Conservation (phyloP, 2,329 filamentous ascomycete species). For the Alternaria alternata region DNA sequence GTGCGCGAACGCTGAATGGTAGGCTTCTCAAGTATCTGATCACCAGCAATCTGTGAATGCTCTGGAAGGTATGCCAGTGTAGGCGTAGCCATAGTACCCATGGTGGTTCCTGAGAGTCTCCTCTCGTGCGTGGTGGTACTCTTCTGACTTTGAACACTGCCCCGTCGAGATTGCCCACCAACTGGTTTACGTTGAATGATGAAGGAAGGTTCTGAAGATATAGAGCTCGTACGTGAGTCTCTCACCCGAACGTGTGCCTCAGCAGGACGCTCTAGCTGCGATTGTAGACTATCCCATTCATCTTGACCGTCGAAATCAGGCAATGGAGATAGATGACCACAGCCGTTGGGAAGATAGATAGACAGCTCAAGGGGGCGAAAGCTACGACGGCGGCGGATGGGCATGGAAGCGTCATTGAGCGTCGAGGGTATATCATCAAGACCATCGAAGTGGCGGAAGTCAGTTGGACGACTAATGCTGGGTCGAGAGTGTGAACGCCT, state of each 20-base stretch:
- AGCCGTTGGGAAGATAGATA: constrained; percentile 48
- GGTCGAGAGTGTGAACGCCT: constrained; percentile 46
- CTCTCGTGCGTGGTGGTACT: constrained; percentile 30
- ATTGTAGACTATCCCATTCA: constrained; percentile 34
- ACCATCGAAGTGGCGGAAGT: constrained; percentile 48
- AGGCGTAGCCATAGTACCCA: constrained; percentile 35
- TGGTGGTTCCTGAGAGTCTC: constrained; percentile 31
- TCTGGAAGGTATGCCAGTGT: constrained; percentile 36
- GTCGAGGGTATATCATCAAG: constrained; percentile 44
- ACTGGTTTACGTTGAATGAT: constrained; percentile 47
- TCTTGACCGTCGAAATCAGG: constrained; percentile 48
- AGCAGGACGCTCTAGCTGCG: constrained; percentile 42
- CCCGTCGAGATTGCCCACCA: constrained; percentile 37
- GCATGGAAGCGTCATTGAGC: constrained; percentile 42
- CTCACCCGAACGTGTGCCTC: constrained; percentile 45
- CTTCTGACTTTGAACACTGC: constrained; percentile 41
- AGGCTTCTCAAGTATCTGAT: constrained; percentile 30
- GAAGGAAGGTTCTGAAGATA: constrained; percentile 39
- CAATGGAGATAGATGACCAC: constrained; percentile 47
- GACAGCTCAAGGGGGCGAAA: constrained; percentile 52
- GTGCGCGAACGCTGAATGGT: constrained; percentile 40
- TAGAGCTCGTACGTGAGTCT: constrained; percentile 39
- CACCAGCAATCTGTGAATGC: constrained; percentile 30
- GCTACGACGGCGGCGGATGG: constrained; percentile 43
- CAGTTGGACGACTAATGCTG: constrained; percentile 47